Base-by-base conservation (phyloP, 1,284 basidiomycete species). In the Acaromyces ingoldii region DNA sequence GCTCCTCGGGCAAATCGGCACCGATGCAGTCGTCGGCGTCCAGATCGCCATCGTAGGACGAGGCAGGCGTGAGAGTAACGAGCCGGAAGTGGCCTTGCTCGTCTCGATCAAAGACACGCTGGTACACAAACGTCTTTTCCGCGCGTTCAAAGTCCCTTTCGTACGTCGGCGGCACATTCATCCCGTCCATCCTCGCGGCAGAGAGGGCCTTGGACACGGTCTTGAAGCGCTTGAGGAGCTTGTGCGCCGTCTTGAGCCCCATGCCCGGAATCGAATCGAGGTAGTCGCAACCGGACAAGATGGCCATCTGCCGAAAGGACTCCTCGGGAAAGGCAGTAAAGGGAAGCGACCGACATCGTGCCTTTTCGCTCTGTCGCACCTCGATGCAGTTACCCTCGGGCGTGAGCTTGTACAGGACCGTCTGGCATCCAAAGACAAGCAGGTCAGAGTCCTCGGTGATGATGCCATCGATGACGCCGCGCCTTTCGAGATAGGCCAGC, bases 381-480 rank as follows among this genome's bases (percentile, higher is more conserved):
- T 83, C 85, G 13, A 86, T 82, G 63, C 92, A 87, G 28, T 85
- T 84, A 28, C 83, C 85, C 9, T 70, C 62, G 17, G 65, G 59
- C 19, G 72, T 65, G 28, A 75, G 58, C 51, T 75, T 75, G 62
- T 72, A 74, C n/a, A 75, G 54, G 19, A 74, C 87, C 49, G 82
- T 87, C 63, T 82, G 82, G 78, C 91, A 95, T 11, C 93, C 95
- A 72, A 96, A 98, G 34, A 98, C 92, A 59, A 98, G 85, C 46
- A 99, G 80, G 77, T 99, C 95, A 4, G 93, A 97, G 78, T 98
- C 95, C 77, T 99, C 95, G 1, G 95, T 97, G 65, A 99, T 83
- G 73, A 99, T 87, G 2, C 85, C 95, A 74, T 95, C 86, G 46
- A 95, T 89, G 44, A 89, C 72, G 11, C 89, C 88, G 38, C 80